phyloP scores from a whole-genome alignment of 306 rosid genomes.

The Delonix regia region DNA sequence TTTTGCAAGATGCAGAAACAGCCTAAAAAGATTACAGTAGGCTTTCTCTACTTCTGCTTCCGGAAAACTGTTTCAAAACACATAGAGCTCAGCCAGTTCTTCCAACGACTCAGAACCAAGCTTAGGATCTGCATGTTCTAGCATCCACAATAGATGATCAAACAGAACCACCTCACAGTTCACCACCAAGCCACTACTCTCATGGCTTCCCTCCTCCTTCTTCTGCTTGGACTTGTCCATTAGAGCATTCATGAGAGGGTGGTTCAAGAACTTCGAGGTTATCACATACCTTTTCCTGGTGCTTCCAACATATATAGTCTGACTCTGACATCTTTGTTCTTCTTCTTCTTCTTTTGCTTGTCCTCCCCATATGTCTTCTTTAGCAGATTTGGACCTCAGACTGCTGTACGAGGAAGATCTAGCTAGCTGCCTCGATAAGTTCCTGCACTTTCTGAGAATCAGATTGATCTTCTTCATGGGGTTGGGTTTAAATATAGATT shows the following conservation, averaged over 20 bases:
- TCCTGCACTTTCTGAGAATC: constrained; percentile 84
- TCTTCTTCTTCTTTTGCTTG: not conserved
- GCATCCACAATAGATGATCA: constrained; percentile 92
- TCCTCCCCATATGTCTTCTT: constrained; percentile 51
- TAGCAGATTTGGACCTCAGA: constrained; percentile 72
- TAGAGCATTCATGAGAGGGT: constrained; percentile 74
- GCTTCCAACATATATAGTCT: constrained; percentile 76
- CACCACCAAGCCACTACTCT: constrained; percentile 46
- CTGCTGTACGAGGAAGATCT: constrained; percentile 81
- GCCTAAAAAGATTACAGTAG: constrained; percentile 20
- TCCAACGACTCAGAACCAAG: constrained; percentile 75
- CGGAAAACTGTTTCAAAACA: constrained; percentile 46
- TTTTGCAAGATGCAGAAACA: constrained; percentile 25
- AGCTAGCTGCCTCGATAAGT: constrained; percentile 73
- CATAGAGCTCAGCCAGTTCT: constrained; percentile 87
- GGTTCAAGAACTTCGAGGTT: constrained; percentile 61
- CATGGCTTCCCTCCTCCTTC: constrained; percentile 35
- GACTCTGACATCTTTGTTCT: constrained; percentile 40
- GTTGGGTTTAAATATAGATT: constrained; percentile 15
- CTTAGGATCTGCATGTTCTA: constrained; percentile 79
- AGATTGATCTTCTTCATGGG: constrained; percentile 74
- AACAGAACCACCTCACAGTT: constrained; percentile 89
- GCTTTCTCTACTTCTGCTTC: not conserved
- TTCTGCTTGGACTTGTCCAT: constrained; percentile 63
- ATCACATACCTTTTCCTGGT: constrained; percentile 73